These are phyloP conservation scores for Vanrija sp. DNA, from an alignment of 1,284 basidiomycete species.

Conservation along the genomic window DNA sequence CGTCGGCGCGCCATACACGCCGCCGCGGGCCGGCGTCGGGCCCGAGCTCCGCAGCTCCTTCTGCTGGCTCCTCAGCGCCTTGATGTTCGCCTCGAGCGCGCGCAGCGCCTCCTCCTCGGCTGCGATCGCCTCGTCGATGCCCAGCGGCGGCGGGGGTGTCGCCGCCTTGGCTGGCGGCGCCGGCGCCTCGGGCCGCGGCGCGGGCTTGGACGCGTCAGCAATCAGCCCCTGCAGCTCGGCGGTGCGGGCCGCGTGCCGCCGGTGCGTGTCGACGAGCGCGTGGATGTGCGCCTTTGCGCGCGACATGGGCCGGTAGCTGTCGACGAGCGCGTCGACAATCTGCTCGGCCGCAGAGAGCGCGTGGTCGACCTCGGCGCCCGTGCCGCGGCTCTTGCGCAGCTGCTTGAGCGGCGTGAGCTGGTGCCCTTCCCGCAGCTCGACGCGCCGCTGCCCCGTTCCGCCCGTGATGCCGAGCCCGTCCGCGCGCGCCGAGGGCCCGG, in stretches of 20 bases:
- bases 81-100: constrained; percentile 33
- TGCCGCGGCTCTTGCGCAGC: constrained; percentile 9
- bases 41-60: background rate
- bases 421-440: constrained; percentile 38
- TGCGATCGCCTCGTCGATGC: constrained; percentile 40
- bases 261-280: constrained; percentile 29
- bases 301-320: constrained; percentile 28
- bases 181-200: background rate
- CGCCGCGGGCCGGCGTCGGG: background rate
- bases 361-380: constrained; percentile 32
- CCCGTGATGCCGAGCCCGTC: no score
- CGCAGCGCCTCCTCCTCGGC: constrained; percentile 42
- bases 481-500: background rate
- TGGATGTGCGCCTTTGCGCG: constrained; percentile 36
- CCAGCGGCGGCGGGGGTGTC: constrained; percentile 10
- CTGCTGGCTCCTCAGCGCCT: constrained; percentile 19
- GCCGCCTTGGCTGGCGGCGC: background rate
- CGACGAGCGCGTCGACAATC: constrained; percentile 37
- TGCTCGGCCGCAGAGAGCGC: constrained; percentile 38
- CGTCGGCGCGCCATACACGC: background rate
- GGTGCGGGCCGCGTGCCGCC: constrained; percentile 29
- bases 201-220: constrained; percentile 19
- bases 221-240: constrained; percentile 37
- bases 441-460: constrained; percentile 14
- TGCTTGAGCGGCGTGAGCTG: constrained; percentile 36